Evolutionary conservation across 1,284 basidiomycete genomes (phyloP).

Genomic region (Moniliophthora roreri): DNA sequence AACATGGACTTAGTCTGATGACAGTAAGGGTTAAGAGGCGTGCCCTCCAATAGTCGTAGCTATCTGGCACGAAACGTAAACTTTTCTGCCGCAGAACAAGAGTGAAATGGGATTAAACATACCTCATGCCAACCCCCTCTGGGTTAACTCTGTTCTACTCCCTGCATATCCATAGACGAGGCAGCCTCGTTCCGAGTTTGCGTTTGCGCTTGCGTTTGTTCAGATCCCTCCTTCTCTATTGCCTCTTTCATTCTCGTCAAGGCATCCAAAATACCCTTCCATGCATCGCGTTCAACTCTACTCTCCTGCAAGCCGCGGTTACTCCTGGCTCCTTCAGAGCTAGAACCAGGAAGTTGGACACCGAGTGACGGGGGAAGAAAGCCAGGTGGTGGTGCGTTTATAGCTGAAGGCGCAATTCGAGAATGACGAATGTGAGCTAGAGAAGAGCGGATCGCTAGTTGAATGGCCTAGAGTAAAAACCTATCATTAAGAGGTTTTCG

Average conservation of each 20-base stretch:
- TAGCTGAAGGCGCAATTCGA: conserved; percentile 79
- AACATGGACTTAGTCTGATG: too few species aligned
- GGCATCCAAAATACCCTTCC: conserved; percentile 69
- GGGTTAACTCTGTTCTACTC: neutral
- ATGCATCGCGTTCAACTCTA: conserved; percentile 71
- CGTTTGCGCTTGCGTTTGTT: neutral
- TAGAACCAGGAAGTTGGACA: conserved; percentile 60
- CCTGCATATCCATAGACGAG: neutral
- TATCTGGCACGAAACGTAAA: too few species aligned
- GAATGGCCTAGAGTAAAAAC: conserved; percentile 53
- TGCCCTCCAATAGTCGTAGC: too few species aligned
- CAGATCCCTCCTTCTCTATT: conserved; percentile 24
- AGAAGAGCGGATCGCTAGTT: conserved; percentile 71
- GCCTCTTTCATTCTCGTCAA: conserved; percentile 59
- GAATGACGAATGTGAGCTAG: conserved; percentile 78
- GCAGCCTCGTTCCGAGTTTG: neutral
- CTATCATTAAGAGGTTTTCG: conserved; percentile 7
- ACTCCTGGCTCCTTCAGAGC: conserved; percentile 26
- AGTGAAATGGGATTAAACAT: neutral
- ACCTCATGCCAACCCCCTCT: neutral
- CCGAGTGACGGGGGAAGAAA: conserved; percentile 76
- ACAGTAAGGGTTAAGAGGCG: too few species aligned
- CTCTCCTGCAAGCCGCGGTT: conserved; percentile 75
- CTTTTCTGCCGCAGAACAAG: too few species aligned
- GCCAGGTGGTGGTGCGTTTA: conserved; percentile 68